Conservation (phyloP, 805 yeast species). For the Sugiyamaella qingdaonensis region DNA sequence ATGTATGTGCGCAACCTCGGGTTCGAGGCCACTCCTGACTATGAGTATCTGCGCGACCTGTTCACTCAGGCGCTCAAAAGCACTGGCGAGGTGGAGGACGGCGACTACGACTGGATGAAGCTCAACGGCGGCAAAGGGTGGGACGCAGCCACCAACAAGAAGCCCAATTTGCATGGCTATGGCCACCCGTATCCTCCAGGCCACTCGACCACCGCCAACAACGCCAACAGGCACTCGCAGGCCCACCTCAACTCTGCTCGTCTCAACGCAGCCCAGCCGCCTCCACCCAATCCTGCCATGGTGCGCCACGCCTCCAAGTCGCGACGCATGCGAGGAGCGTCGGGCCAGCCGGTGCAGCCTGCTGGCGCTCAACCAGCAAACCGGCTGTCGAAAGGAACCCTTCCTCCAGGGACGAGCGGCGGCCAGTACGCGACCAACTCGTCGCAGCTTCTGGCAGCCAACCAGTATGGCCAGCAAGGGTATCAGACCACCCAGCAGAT, state of each 20-base stretch:
- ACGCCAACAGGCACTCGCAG: conserved; percentile 23
- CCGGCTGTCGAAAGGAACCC: neutral
- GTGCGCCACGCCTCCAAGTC: conserved; percentile 32
- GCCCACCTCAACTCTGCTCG: conserved; percentile 33
- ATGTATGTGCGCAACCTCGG: conserved; percentile 82
- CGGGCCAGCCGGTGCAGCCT: conserved; percentile 18
- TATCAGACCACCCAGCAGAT: conserved; percentile 11
- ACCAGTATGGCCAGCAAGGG: conserved; percentile 20
- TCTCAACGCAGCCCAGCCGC: conserved; percentile 40
- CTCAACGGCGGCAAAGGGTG: conserved; percentile 93
- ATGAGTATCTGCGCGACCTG: conserved; percentile 75
- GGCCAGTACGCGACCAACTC: conserved; percentile 21
- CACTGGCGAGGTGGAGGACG: conserved; percentile 70
- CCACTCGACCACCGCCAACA: conserved; percentile 8
- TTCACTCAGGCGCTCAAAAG: conserved; percentile 74
- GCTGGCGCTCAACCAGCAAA: conserved; percentile 17
- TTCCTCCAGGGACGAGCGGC: conserved; percentile 5
- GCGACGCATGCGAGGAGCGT: conserved; percentile 27
- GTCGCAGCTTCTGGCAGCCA: conserved; percentile 15
- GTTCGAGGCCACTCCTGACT: conserved; percentile 93
- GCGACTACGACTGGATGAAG: conserved; percentile 97
- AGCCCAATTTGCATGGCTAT: conserved; percentile 92
- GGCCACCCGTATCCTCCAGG: conserved; percentile 88
- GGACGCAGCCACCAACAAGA: conserved; percentile 85
- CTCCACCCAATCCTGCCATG: conserved; percentile 34